Evolutionary conservation across 192 early-diverging fungal species (phyloP).

Genomic region (Lobulomyces angularis): DNA sequence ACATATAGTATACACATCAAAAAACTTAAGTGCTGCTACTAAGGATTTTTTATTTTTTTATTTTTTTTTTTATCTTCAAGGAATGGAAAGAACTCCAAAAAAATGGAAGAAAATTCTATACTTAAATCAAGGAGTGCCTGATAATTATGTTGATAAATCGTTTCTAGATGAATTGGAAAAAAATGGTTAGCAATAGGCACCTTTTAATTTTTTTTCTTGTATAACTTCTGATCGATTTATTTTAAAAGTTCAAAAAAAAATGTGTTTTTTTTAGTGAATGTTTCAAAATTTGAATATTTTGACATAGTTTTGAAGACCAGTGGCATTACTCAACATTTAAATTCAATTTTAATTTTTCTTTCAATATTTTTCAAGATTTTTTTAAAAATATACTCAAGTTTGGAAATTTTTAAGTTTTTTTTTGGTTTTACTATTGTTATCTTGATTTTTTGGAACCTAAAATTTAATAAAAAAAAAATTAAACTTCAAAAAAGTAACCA

Average conservation of each 20-base stretch:
- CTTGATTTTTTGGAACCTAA: too few species aligned
- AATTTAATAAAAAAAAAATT: too few species aligned
- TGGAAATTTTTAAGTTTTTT: neutral
- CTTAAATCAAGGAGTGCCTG: slow-evolving; percentile 76
- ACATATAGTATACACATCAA: too few species aligned
- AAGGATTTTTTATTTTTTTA: too few species aligned
- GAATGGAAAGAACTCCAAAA: slow-evolving; percentile 2
- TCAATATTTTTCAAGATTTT: slow-evolving; percentile 4
- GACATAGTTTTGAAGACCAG: neutral
- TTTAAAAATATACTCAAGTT: neutral
- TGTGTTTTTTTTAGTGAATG: too few species aligned
- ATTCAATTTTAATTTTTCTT: slow-evolving; percentile 4
- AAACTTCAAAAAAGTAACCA: too few species aligned
- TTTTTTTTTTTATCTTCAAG: too few species aligned
- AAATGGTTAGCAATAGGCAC: slow-evolving; percentile 44
- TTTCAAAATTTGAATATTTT: slow-evolving; percentile 1
- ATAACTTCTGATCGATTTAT: too few species aligned
- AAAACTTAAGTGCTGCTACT: too few species aligned
- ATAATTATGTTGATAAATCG: slow-evolving; percentile 81
- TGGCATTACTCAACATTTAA: slow-evolving; percentile 7
- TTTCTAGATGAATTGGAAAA: slow-evolving; percentile 80
- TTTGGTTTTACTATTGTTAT: neutral
- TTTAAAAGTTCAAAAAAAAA: too few species aligned
- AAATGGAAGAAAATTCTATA: slow-evolving; percentile 74
- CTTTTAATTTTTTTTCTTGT: neutral